Conservation (phyloP, 495 filamentous ascomycete genomes). For the Friedmanniomyces endolithicus region DNA sequence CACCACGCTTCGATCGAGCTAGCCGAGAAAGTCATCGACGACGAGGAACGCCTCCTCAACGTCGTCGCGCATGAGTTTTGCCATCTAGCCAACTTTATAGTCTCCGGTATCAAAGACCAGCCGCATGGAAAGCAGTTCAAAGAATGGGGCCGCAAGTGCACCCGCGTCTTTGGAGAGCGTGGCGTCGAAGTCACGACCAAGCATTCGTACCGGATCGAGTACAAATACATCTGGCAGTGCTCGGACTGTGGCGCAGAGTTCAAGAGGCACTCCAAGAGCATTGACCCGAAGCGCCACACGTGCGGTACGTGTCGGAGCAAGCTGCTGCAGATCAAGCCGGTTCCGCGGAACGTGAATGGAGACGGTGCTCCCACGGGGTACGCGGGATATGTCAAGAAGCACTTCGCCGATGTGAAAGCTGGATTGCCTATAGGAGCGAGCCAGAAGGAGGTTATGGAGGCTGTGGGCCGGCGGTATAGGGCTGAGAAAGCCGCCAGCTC, state of each 20-base stretch:
- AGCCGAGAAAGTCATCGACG: slow-evolving; percentile 71
- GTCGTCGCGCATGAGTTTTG: slow-evolving; percentile 91
- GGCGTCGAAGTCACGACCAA: slow-evolving; percentile 69
- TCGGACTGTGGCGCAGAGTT: slow-evolving; percentile 51
- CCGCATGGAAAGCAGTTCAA: slow-evolving; percentile 82
- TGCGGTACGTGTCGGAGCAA: slow-evolving; percentile 59
- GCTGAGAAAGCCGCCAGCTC: slow-evolving; percentile 28
- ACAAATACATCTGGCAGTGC: slow-evolving; percentile 82
- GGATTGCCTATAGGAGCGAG: slow-evolving; percentile 31
- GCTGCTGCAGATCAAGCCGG: slow-evolving; percentile 68
- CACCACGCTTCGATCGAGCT: slow-evolving; percentile 78
- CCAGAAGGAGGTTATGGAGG: slow-evolving; percentile 46
- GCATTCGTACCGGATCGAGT: slow-evolving; percentile 76
- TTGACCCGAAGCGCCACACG: slow-evolving; percentile 49
- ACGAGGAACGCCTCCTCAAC: slow-evolving; percentile 61
- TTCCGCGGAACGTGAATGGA: slow-evolving; percentile 40
- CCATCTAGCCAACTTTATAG: slow-evolving; percentile 79
- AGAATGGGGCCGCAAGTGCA: slow-evolving; percentile 47
- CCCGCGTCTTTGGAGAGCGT: slow-evolving; percentile 35
- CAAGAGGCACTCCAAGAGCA: slow-evolving; percentile 71
- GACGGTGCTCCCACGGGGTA: slow-evolving; percentile 37
- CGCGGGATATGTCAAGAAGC: slow-evolving; percentile 53
- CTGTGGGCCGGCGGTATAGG: slow-evolving; percentile 41
- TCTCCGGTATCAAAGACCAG: slow-evolving; percentile 51
- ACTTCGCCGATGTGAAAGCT: slow-evolving; percentile 44